Evolutionary conservation across 2,329 filamentous ascomycete genomes (phyloP).

Genomic region (Tolypocladium sp.): DNA sequence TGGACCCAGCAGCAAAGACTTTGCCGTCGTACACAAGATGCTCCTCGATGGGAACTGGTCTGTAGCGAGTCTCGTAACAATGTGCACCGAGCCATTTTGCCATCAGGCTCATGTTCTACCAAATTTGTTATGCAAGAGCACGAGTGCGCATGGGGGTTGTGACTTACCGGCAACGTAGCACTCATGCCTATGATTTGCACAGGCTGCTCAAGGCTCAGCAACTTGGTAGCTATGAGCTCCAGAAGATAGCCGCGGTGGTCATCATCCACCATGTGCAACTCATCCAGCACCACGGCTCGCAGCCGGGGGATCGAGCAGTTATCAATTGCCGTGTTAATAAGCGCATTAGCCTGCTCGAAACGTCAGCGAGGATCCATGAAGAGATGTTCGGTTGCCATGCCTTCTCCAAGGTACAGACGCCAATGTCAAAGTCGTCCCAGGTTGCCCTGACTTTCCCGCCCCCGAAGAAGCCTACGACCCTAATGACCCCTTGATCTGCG

Average conservation of each 20-base stretch:
- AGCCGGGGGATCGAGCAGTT: constrained; percentile 58
- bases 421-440: constrained; percentile 70
- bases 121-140: background rate
- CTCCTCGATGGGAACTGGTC: constrained; percentile 67
- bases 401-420: constrained; percentile 75
- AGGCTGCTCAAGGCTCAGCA: constrained; percentile 56
- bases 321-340: constrained; percentile 65
- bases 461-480: constrained; percentile 66
- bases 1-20: constrained; percentile 51
- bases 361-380: background rate
- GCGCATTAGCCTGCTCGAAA: constrained; percentile 53
- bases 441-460: constrained; percentile 57
- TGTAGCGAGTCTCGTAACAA: constrained; percentile 64
- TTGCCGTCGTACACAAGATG: constrained; percentile 63
- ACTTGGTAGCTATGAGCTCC: constrained; percentile 64
- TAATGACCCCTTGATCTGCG: constrained; percentile 47
- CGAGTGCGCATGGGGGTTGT: background rate
- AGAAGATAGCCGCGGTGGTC: constrained; percentile 66
- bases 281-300: constrained; percentile 62
- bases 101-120: constrained; percentile 59
- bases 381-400: constrained; percentile 7
- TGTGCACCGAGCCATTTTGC: constrained; percentile 63
- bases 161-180: constrained; percentile 59
- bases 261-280: constrained; percentile 77
- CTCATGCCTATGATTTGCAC: constrained; percentile 74